Conservation (phyloP, 495 filamentous ascomycete species). For the Apodospora peruviana region DNA sequence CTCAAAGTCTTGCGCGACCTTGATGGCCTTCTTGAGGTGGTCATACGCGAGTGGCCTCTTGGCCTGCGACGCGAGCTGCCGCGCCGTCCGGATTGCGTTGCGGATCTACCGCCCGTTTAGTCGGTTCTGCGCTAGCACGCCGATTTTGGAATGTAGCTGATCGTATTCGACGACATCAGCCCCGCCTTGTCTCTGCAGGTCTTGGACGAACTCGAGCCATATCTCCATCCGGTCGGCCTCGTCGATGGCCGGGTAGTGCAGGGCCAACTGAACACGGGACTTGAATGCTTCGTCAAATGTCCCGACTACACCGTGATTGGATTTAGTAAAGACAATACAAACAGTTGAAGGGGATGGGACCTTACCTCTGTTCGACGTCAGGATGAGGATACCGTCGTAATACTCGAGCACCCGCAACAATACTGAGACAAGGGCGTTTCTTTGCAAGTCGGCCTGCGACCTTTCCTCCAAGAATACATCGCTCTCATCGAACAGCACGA, state of each 20-base stretch:
- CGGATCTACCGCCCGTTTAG: constrained; percentile 58
- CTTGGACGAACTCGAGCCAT: constrained; percentile 39
- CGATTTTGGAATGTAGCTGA: constrained; percentile 17
- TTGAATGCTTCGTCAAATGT: constrained; percentile 38
- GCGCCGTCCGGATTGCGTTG: constrained; percentile 50
- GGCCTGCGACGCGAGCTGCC: constrained; percentile 20
- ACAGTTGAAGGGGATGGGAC: too few species aligned
- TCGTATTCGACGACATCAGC: background rate
- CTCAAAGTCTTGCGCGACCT: constrained; percentile 17
- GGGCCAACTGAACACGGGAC: constrained; percentile 33
- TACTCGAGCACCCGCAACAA: constrained; percentile 49
- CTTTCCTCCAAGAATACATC: constrained; percentile 31
- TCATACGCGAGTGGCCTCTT: constrained; percentile 8
- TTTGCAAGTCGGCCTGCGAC: constrained; percentile 30
- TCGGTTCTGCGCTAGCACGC: constrained; percentile 32
- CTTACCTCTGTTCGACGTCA: constrained; percentile 45
- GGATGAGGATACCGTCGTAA: constrained; percentile 43
- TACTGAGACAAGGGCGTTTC: constrained; percentile 47
- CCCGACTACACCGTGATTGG: too few species aligned
- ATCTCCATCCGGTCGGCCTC: constrained; percentile 20
- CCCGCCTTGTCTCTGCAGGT: constrained; percentile 2
- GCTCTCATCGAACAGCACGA: constrained; percentile 21
- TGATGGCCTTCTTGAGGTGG: constrained; percentile 16
- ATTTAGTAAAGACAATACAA: too few species aligned
- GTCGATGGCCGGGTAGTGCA: constrained; percentile 29